Evolutionary conservation across 768 basidiomycete species (phyloP), one percentile per base, ranked within the genome.

Genomic region (Hericium erinaceus): DNA sequence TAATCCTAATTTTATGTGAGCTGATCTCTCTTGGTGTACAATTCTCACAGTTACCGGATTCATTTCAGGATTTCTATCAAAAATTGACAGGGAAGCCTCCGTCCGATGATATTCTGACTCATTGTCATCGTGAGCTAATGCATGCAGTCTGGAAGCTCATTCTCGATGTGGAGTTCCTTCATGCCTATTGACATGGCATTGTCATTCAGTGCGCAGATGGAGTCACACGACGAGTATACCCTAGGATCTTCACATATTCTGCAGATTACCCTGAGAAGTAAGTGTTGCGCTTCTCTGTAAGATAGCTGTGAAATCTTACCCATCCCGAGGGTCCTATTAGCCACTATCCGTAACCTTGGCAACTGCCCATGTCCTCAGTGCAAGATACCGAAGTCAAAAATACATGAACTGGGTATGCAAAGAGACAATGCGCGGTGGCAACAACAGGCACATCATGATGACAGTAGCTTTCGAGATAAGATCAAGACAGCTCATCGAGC

Each of bases 211-310:
- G 62, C 49, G 40, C 33, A 2, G 70, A 73, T 54, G 68, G 69
- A 0, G 51, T 72, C 2, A 16, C 8, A 9, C 39, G 70, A 16
- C 57, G 62, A 1, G 2, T 71, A 2, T 72, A 59, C 52, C 66
- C 66, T 12, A 59, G 65, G 0, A 54, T 73, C 28, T 64, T 70
- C 46, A 63, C 64, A 2, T 69, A 71, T 52, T 67, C 68, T 0
- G 71, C 68, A 0, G 68, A 73, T 57, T 73, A 73, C 57, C 71
- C 71, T 0, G 69, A 74, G 37, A 73, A 73, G 74, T 73, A 57
- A 12, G n/a, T n/a, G n/a, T n/a, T n/a, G n/a, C n/a, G n/a, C n/a
- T n/a, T n/a, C n/a, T n/a, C n/a, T n/a, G n/a, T n/a, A n/a, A n/a
- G n/a, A n/a, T n/a, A n/a, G n/a, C n/a, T n/a, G n/a, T n/a, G n/a